Evolutionary conservation across 139 green algal species (phyloP).

Genomic region (Micromonas pusilla): DNA sequence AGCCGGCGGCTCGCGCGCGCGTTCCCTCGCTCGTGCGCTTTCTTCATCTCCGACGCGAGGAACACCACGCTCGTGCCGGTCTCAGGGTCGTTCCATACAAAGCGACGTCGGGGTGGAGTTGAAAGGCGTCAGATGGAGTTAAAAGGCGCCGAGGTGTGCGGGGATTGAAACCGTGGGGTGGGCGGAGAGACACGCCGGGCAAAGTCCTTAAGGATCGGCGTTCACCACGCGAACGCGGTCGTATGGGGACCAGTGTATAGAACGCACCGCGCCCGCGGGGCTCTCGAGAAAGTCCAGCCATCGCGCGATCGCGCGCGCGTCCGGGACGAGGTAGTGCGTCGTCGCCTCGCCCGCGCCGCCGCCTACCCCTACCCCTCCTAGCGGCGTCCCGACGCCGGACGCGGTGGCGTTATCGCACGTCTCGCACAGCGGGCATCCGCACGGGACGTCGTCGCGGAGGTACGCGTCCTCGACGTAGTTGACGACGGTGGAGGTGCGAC

Average conservation of each 20-base stretch:
- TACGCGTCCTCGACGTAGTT: neutral
- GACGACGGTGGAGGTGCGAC: neutral
- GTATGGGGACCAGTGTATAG: no score
- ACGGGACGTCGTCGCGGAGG: constrained; percentile 1
- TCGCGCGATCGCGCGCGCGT: neutral
- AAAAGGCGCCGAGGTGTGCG: no score
- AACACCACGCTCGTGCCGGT: neutral
- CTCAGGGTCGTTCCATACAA: no score
- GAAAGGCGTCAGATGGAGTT: no score
- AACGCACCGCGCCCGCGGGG: no score
- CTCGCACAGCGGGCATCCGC: neutral
- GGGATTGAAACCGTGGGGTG: no score
- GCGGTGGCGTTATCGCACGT: neutral
- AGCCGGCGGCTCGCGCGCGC: neutral
- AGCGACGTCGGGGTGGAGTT: no score
- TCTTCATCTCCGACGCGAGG: neutral
- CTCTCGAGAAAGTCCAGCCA: neutral
- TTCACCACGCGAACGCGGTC: no score
- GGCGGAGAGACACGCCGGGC: no score
- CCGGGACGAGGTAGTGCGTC: constrained; percentile 2
- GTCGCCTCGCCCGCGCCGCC: neutral
- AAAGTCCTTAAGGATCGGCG: no score
- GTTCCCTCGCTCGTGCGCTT: neutral
- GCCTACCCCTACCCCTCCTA: neutral
- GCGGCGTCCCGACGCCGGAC: neutral